Conservation (phyloP, 2,329 filamentous ascomycete genomes). For the Cladophialophora yegresii region DNA sequence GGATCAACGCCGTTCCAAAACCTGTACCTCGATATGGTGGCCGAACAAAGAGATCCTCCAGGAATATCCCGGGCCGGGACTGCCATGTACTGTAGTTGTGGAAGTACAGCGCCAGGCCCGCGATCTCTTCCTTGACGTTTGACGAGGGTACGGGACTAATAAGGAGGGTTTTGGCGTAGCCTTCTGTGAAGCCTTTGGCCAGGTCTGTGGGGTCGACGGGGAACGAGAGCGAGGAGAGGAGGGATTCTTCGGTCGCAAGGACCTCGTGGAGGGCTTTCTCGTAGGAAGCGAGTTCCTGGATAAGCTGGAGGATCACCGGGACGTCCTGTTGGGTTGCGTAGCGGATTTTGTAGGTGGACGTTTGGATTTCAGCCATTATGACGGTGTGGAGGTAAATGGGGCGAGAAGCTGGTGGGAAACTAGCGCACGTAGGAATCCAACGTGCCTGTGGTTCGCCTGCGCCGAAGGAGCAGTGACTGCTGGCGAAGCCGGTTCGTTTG, state of each 20-base stretch:
- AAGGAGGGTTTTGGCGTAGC: constrained; percentile 74
- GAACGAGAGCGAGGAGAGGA: constrained; percentile 77
- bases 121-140: constrained; percentile 48
- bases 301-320: constrained; percentile 74
- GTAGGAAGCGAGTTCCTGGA: constrained; percentile 84
- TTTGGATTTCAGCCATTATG: constrained; percentile 32
- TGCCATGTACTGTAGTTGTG: constrained; percentile 97
- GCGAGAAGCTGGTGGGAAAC: not conserved
- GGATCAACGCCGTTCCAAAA: constrained; percentile 75
- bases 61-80: constrained; percentile 81
- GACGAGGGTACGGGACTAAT: constrained; percentile 53
- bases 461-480: not conserved
- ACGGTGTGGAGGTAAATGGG: not conserved
- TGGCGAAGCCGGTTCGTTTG: not conserved
- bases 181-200: constrained; percentile 43
- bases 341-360: constrained; percentile 34
- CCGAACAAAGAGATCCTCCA: constrained; percentile 89
- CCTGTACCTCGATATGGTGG: constrained; percentile 70
- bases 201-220: constrained; percentile 48
- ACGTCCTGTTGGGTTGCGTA: constrained; percentile 62
- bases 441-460: not conserved
- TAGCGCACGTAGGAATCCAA: not conserved
- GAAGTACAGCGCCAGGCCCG: constrained; percentile 87
- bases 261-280: constrained; percentile 75
- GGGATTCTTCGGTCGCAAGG: constrained; percentile 73